These are phyloP conservation scores for Penicillium chermesinum DNA, from an alignment of 495 filamentous ascomycete species.

Conservation along the genomic window DNA sequence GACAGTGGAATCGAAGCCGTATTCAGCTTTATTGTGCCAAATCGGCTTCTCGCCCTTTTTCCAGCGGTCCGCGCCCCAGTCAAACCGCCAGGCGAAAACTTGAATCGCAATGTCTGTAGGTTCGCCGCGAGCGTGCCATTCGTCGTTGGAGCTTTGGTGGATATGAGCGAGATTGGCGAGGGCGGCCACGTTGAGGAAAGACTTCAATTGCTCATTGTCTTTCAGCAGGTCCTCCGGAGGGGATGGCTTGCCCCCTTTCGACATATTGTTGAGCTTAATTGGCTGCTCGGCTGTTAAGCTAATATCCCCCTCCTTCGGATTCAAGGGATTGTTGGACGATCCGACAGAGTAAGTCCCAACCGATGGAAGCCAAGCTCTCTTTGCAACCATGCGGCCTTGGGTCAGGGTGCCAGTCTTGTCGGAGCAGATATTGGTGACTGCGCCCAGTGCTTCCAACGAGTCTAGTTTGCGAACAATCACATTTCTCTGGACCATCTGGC, in stretches of 20 bases:
- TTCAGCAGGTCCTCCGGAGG: conserved; percentile 34
- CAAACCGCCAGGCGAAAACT: conserved; percentile 60
- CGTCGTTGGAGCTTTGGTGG: conserved; percentile 37
- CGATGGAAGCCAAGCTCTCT: conserved; percentile 73
- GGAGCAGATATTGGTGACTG: conserved; percentile 67
- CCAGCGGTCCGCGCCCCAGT: conserved; percentile 51
- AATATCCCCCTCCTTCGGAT: conserved; percentile 52
- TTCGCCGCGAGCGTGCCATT: conserved; percentile 60
- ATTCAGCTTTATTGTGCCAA: conserved; percentile 57
- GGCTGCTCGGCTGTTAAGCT: conserved; percentile 36
- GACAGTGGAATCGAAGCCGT: conserved; percentile 62
- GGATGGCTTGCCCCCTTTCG: conserved; percentile 19
- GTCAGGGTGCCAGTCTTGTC: conserved; percentile 71
- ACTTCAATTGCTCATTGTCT: conserved; percentile 37
- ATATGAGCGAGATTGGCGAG: conserved; percentile 64
- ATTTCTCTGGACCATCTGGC: conserved; percentile 64
- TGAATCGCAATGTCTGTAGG: conserved; percentile 69
- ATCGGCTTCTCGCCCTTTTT: conserved; percentile 45
- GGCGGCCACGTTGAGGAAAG: conserved; percentile 56
- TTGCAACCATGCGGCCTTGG: conserved; percentile 73
- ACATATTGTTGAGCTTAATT: conserved; percentile 24
- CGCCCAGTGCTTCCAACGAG: conserved; percentile 63
- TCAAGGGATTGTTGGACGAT: conserved; percentile 49
- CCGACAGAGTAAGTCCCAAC: conserved; percentile 57
- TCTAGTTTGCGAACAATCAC: conserved; percentile 65